A percentile compares a stretch with the other conserved stretches of the same genome.
Conservation (phyloP, 805 yeast species). For the Alloascoidea hylecoeti region DNA sequence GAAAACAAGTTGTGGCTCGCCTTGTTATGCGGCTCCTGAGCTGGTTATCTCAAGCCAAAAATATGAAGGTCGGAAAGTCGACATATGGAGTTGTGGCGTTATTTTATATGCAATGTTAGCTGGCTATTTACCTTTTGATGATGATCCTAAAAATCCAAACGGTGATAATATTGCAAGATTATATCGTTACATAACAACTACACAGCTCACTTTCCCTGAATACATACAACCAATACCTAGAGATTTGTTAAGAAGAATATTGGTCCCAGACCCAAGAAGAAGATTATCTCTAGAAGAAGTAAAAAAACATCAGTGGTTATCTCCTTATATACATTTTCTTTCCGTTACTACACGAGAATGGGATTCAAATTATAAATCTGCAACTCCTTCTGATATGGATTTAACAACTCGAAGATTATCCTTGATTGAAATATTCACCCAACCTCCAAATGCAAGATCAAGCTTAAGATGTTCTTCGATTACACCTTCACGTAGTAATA, state of each 20-base stretch:
- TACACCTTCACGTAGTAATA: neutral
- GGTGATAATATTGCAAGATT: conserved; percentile 86
- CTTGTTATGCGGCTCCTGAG: conserved; percentile 98
- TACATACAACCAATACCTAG: conserved; percentile 84
- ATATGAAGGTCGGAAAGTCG: conserved; percentile 87
- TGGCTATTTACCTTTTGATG: conserved; percentile 95
- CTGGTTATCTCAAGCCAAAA: conserved; percentile 77
- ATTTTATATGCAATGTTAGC: conserved; percentile 94
- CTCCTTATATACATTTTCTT: conserved; percentile 71
- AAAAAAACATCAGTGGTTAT: conserved; percentile 76
- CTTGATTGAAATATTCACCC: conserved; percentile 17
- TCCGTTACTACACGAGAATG: conserved; percentile 82
- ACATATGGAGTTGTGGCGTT: conserved; percentile 95
- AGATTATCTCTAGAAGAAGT: conserved; percentile 60
- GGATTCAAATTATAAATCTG: conserved; percentile 42
- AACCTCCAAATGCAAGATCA: conserved; percentile 5
- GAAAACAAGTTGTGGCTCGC: conserved; percentile 95
- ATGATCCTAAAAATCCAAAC: conserved; percentile 92
- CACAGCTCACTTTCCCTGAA: conserved; percentile 92
- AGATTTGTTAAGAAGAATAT: conserved; percentile 72
- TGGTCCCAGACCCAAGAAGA: conserved; percentile 68
- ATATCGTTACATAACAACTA: conserved; percentile 81
- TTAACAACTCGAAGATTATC: conserved; percentile 20
- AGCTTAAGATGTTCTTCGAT: no score
- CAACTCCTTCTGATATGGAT: neutral